Percentiles rank a stretch among this genome's conserved stretches.
These are phyloP conservation scores for Cyberlindnera misumaiensis DNA, from an alignment of 805 yeast species.

Conservation along the genomic window DNA sequence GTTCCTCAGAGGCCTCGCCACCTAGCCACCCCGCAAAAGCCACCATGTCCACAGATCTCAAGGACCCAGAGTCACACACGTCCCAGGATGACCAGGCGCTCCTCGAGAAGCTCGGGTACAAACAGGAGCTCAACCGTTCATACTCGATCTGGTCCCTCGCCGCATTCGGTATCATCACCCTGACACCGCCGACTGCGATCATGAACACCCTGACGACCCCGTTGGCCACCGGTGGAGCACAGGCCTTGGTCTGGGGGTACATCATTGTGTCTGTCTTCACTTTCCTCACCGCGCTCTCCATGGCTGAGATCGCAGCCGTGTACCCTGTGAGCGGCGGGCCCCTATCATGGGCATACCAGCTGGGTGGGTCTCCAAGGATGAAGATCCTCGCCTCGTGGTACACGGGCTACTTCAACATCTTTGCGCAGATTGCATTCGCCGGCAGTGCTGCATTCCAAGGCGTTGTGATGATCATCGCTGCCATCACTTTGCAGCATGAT, in stretches of 20 bases:
- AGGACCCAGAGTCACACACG: constrained; percentile 8
- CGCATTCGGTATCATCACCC: constrained; percentile 21
- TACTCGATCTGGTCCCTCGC: constrained; percentile 19
- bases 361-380: constrained; percentile 20
- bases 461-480: constrained; percentile 18
- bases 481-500: constrained; percentile 13
- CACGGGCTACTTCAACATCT: constrained; percentile 26
- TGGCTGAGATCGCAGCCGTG: constrained; percentile 29
- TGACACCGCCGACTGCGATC: constrained; percentile 23
- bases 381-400: constrained; percentile 25
- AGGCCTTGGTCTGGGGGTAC: constrained; percentile 24
- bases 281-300: constrained; percentile 18
- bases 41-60: neutral
- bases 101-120: constrained; percentile 21
- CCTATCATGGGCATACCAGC: constrained; percentile 28
- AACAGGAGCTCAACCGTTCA: constrained; percentile 22
- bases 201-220: constrained; percentile 22
- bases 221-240: constrained; percentile 21
- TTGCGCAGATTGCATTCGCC: constrained; percentile 23
- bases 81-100: constrained; percentile 8
- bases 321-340: constrained; percentile 30
- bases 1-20: too few species aligned
- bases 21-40: too few species aligned
- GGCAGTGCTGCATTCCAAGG: constrained; percentile 23
- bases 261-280: constrained; percentile 22